Evolutionary conservation across 2,329 filamentous ascomycete species (phyloP).

Genomic region (Pestalotiopsis sp.): DNA sequence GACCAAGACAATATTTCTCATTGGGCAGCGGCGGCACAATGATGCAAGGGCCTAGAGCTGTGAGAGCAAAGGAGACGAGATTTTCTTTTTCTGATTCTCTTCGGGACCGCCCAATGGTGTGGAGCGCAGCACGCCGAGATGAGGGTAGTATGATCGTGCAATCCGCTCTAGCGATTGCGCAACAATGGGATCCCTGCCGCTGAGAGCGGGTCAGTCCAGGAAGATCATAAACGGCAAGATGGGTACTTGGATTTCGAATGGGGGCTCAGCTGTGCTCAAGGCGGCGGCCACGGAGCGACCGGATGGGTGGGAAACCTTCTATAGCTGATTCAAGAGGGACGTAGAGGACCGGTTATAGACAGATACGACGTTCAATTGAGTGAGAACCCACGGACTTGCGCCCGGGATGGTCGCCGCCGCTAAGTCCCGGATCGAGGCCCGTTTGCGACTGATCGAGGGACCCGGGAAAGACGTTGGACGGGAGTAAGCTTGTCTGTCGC

Average conservation of each 20-base stretch:
- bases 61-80: no score
- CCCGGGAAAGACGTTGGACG: background rate
- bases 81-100: no score
- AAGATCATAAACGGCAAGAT: background rate
- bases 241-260: background rate
- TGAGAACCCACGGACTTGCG: background rate
- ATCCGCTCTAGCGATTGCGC: slow-evolving; percentile 9
- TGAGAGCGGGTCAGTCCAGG: background rate
- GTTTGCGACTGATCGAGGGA: background rate
- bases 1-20: no score
- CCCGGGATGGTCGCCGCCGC: background rate
- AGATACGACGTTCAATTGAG: no score
- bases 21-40: no score
- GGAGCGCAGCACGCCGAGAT: background rate
- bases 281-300: background rate
- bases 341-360: no score
- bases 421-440: background rate
- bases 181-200: background rate
- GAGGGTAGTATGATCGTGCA: slow-evolving; percentile 7
- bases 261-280: background rate
- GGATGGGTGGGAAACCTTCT: background rate
- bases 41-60: no score
- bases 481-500: background rate
- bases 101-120: no score
- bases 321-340: background rate